Base-by-base conservation (phyloP, 1,139 yeast species). In the Candida sp. region DNA sequence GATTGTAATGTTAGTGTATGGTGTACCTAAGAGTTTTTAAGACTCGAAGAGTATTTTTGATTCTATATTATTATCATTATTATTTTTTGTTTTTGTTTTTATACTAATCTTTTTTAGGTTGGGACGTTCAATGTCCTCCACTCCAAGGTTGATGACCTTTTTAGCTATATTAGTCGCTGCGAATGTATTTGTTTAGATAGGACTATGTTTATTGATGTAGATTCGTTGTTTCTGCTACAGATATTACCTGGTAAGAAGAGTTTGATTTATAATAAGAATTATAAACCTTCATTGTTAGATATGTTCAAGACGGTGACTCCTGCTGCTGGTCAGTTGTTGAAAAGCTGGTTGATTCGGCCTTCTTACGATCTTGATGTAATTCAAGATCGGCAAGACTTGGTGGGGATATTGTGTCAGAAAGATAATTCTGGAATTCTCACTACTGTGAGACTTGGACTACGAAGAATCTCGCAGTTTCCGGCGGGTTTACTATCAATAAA, bases 321-420 rank as follows among this genome's bases (percentile, higher is more conserved):
- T 3, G 48, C 58, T 9, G 71, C 75, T 0, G 53, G 54, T 30
- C 47, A 49, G 12, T 43, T 68, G 4, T 45, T 72, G 33, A 56
- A 52, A 33, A 52, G 55, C 5, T 69, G 73, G 70, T 47, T 72
- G 12, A 42, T 59, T 15, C 58, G 63, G 33, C 77, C 77, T 0
- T 49, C 67, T 4, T 49, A 55, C 2, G 51, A 64, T 25, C 40
- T 54, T 2, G 42, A 44, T 0, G 37, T 47, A 8, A 61, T 72
- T 4, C 46, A 51, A 8, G 48, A 51, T 22, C 52, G 77, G n/a
- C 63, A 60, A 15, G 50, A 60, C 7, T 50, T 62, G 0, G 52
- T 70, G 4, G 56, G 56, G 15, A 21, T 46, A 0, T 45, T 71
- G 3, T 25, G 55, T 1, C 42, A 45, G 6, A 55, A 52, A 3